These are phyloP conservation scores for Botryosphaeria dothidea DNA, from an alignment of 2,329 filamentous ascomycete species.

Conservation along the genomic window DNA sequence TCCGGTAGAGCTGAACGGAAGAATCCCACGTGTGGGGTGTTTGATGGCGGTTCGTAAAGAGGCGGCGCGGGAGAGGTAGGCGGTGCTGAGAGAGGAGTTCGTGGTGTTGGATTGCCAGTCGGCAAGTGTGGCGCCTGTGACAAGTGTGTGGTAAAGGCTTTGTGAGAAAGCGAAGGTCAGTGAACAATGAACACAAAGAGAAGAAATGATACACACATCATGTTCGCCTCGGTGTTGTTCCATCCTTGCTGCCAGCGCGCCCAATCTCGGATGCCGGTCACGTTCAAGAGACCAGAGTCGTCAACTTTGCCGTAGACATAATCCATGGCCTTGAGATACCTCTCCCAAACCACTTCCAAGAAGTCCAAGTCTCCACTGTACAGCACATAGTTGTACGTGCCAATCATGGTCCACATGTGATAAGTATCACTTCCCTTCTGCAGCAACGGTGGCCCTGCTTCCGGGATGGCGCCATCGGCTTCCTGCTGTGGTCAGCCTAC, in stretches of 20 bases:
- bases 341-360: constrained; percentile 42
- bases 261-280: constrained; percentile 49
- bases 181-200: background rate
- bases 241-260: constrained; percentile 24
- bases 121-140: constrained; percentile 21
- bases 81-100: constrained; percentile 22
- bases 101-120: too few species aligned
- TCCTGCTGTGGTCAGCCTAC: too few species aligned
- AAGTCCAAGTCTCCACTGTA: constrained; percentile 40
- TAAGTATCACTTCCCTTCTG: constrained; percentile 42
- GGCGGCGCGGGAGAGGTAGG: constrained; percentile 26
- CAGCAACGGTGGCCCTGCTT: constrained; percentile 47
- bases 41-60: constrained; percentile 28
- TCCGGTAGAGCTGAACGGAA: constrained; percentile 36
- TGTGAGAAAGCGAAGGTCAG: background rate
- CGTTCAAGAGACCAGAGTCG: constrained; percentile 46
- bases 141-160: constrained; percentile 45
- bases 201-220: background rate
- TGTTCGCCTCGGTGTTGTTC: background rate
- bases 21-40: constrained; percentile 27
- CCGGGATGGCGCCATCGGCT: constrained; percentile 37
- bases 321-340: constrained; percentile 45
- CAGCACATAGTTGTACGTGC: constrained; percentile 45
- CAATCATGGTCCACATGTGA: constrained; percentile 52
- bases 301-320: constrained; percentile 47